Percentiles rank a stretch among this genome's conserved stretches.
Evolutionary conservation across 352 stramenopile species (phyloP).

Genomic region (Phytopythium chamaehyphon): DNA sequence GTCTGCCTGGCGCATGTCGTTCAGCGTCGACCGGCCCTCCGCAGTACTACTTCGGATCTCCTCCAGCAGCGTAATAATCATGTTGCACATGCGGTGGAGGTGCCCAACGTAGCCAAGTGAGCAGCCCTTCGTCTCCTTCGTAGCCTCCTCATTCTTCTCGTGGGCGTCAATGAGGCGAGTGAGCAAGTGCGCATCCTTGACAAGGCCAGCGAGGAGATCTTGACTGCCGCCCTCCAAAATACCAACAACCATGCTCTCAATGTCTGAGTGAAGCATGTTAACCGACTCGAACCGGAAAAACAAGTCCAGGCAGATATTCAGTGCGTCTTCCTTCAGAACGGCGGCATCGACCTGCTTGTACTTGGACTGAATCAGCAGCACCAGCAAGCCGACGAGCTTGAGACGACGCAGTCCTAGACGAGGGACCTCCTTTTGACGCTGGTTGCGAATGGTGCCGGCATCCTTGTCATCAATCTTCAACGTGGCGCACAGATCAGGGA

Average conservation of each 20-base stretch:
- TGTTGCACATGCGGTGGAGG: constrained; percentile 83
- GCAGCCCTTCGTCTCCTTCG: constrained; percentile 50
- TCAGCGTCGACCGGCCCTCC: constrained; percentile 57
- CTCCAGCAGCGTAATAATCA: constrained; percentile 78
- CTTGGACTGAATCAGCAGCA: constrained; percentile 82
- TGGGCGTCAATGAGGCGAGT: constrained; percentile 72
- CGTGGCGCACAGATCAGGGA: constrained; percentile 67
- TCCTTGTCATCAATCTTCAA: constrained; percentile 57
- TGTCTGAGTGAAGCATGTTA: constrained; percentile 85
- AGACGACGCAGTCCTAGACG: constrained; percentile 70
- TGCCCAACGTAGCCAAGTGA: constrained; percentile 81
- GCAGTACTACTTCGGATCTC: constrained; percentile 62
- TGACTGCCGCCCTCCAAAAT: constrained; percentile 78
- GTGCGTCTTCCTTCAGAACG: constrained; percentile 59
- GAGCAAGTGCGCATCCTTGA: constrained; percentile 70
- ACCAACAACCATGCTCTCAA: constrained; percentile 83
- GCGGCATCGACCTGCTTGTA: constrained; percentile 74
- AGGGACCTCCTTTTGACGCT: constrained; percentile 66
- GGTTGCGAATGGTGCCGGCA: constrained; percentile 66
- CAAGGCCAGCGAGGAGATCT: constrained; percentile 68
- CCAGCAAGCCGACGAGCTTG: constrained; percentile 76
- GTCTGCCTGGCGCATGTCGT: constrained; percentile 85
- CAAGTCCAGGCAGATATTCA: constrained; percentile 73
- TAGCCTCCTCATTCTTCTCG: constrained; percentile 70
- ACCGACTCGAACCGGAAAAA: constrained; percentile 88